Base-by-base conservation (phyloP, 148 eudicot species). In the Gaultheria prostrata region DNA sequence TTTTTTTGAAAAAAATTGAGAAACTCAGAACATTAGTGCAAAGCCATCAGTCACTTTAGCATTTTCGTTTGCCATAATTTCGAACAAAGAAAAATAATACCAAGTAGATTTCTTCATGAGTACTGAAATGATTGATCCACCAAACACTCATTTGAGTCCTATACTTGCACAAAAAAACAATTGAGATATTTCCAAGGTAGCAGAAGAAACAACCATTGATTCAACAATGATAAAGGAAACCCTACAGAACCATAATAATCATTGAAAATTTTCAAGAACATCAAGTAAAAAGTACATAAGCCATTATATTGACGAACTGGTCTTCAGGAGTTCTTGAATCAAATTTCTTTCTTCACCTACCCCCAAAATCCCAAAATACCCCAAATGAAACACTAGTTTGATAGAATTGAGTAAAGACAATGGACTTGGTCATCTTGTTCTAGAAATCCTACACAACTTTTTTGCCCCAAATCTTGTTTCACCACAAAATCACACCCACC, bases 321-420 rank as follows among this genome's bases (percentile, higher is more conserved):
- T 21, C 1, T 18, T 59, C 59, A 76, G 73, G 54, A 77, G 24
- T 49, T 3, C 67, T 67, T 56, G 84, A 76, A 76, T 17, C 75
- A 13, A 74, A 35, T 82, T 76, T 83, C 74, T 45, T 83, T 83
- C 78, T 35, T 82, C 67, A 35, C 80, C 24, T 43, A 83, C 79
- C 74, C 24, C 70, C 32, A n/a, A n/a, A 61, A 24, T 61, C 3
- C 78, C 76, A 56, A 75, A 76, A 24, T 71, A 35, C 35, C 76
- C 76, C 76, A 10, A 45, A 46, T 24, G 10, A 11, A 30, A 33
- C 50, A 57, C 12, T 6, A 78, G 9, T 65, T 56, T 20, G 50
- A 39, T 10, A 26, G 46, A 53, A 53, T 8, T 24, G 17, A 56
- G 59, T 13, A 28, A 28, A 26, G 18, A 28, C 72, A 67, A 67